These are phyloP conservation scores for Zygnema circumcarinatum DNA, from an alignment of 139 green algal species.

Conservation along the genomic window DNA sequence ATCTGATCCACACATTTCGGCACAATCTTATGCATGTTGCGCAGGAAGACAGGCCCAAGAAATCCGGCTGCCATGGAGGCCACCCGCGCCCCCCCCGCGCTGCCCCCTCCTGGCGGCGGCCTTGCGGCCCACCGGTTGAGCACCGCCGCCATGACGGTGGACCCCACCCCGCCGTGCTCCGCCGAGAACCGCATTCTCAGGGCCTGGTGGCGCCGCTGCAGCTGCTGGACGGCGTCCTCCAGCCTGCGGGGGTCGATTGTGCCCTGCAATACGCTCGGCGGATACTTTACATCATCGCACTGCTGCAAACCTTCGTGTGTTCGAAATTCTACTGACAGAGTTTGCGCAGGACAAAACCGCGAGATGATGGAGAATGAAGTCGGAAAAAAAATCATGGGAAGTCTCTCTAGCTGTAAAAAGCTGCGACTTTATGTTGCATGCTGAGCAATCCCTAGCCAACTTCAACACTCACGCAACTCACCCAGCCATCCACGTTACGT, in stretches of 20 bases:
- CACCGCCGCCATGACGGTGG: not conserved
- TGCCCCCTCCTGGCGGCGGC: not conserved
- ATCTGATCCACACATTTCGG: slow-evolving; percentile 31
- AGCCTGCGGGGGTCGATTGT: not conserved
- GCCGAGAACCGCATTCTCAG: slow-evolving; percentile 32
- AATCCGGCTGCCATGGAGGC: not conserved
- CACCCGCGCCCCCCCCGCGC: not conserved
- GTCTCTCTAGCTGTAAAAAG: too few species aligned
- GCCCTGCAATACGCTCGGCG: slow-evolving; percentile 3
- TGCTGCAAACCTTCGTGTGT: too few species aligned
- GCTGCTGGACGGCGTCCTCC: slow-evolving; percentile 12
- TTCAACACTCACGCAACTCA: too few species aligned
- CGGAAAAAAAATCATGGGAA: too few species aligned
- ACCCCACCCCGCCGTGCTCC: not conserved
- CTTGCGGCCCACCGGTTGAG: slow-evolving; percentile 3
- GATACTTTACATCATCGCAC: too few species aligned
- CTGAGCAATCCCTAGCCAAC: too few species aligned
- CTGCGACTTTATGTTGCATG: too few species aligned
- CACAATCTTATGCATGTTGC: slow-evolving; percentile 24
- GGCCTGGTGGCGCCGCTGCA: slow-evolving; percentile 25
- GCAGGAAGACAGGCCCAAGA: slow-evolving; percentile 20
- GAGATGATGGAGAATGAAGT: too few species aligned
- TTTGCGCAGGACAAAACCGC: too few species aligned
- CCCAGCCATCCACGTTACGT: too few species aligned
- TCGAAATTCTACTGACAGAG: too few species aligned